These are phyloP conservation scores for Cephaloascus albidus DNA, from an alignment of 805 yeast genomes.

Conservation along the genomic window DNA sequence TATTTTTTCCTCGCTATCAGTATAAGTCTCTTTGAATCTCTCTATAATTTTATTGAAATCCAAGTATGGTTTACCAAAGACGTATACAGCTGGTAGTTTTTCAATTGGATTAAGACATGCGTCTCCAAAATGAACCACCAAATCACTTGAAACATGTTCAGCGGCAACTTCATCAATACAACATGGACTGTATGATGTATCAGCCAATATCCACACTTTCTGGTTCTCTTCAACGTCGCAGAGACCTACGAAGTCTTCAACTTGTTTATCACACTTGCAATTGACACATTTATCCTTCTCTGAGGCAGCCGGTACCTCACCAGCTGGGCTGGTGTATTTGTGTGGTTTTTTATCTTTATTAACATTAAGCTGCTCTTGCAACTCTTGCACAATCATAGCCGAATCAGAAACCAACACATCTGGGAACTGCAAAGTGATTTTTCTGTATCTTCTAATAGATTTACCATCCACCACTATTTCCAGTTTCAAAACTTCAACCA, in stretches of 20 bases:
- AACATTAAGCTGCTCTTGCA: slow-evolving; percentile 29
- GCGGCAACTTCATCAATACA: slow-evolving; percentile 97
- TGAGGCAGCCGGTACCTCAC: no score
- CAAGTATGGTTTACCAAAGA: slow-evolving; percentile 62
- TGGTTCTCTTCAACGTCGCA: slow-evolving; percentile 7
- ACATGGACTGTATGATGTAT: slow-evolving; percentile 91
- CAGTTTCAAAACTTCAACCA: slow-evolving; percentile 27
- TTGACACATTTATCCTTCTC: background rate
- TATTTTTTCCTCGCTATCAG: slow-evolving; percentile 31
- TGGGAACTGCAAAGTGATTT: slow-evolving; percentile 84
- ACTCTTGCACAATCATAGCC: slow-evolving; percentile 49
- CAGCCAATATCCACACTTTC: slow-evolving; percentile 79
- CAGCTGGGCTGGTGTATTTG: background rate
- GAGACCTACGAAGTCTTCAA: background rate
- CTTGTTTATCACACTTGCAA: background rate
- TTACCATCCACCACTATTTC: slow-evolving; percentile 14
- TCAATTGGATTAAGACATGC: slow-evolving; percentile 82
- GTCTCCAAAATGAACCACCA: slow-evolving; percentile 89
- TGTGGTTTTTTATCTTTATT: slow-evolving; percentile 8
- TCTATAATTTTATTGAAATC: slow-evolving; percentile 28
- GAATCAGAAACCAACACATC: slow-evolving; percentile 75
- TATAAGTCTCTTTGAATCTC: slow-evolving; percentile 31
- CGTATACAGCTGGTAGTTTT: slow-evolving; percentile 66
- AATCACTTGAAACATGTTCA: slow-evolving; percentile 78
- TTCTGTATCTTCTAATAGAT: slow-evolving; percentile 20